Base-by-base conservation (phyloP, 768 basidiomycete genomes). In the Amylocystis lapponica region DNA sequence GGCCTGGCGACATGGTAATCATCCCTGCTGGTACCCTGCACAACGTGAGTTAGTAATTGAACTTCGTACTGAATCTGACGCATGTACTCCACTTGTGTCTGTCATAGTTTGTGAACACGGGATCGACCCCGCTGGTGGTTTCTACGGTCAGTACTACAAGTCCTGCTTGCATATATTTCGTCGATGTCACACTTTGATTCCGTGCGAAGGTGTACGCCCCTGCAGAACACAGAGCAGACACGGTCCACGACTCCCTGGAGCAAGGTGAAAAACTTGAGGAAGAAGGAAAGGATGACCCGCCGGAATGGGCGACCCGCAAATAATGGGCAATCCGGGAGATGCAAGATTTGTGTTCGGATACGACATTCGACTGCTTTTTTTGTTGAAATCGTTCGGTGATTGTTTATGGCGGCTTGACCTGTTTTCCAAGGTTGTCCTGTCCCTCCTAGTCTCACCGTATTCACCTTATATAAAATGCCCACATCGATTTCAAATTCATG, bases 211-310 rank as follows among this genome's bases (percentile, higher is more conserved):
- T 59, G 4, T 59, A 59, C 36, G 58, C 58, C 3, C 58, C 58
- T 16, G 58, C 55, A 6, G 58, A 59, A 44, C 58, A 59, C 46
- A 57, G 55, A 49, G 58, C 55, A 4, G 54, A 57, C 41, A 57
- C 58, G 1, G 58, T 57, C 11, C 58, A 59, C 32, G 49, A 53
- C 17, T 45, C 48, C 2, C 41, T 55, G 13, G 58, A 57, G 36
- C 48, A 59, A 36, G 58, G 58, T 4, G 58, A 59, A 34, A 48
- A 48, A 39, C 52, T 59, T 6, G 58, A 59, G 35, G 58, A 57
- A 5, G 55, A 52, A 29, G 58, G 58, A 10, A 59, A 59, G 36
- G 58, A 59, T 41, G 58, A 59, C 32, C 55, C 58, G 13, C 58
- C 58, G 3, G 32, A 36, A 7, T 59, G 58, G 58, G 58, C 58